A percentile compares a stretch with the other conserved stretches of the same genome.
Conservation (phyloP, 2,329 filamentous ascomycete genomes). For the Talaromyces sp. region DNA sequence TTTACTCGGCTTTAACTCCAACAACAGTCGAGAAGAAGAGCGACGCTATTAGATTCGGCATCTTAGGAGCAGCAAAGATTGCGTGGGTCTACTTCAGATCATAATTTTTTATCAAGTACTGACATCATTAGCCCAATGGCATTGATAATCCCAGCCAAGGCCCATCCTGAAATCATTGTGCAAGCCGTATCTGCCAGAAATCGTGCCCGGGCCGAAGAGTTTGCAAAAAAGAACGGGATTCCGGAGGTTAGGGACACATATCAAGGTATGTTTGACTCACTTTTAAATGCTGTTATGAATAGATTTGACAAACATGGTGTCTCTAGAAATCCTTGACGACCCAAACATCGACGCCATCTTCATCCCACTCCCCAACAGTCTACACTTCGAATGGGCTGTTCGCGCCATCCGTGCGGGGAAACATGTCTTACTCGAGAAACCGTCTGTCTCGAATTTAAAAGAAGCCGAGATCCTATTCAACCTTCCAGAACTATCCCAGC, state of each 20-base stretch:
- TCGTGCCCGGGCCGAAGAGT: slow-evolving; percentile 47
- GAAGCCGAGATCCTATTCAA: slow-evolving; percentile 49
- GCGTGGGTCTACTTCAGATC: not conserved
- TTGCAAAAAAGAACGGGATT: slow-evolving; percentile 54
- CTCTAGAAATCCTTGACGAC: slow-evolving; percentile 30
- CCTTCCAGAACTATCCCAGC: slow-evolving; percentile 27
- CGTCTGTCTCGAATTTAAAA: slow-evolving; percentile 43
- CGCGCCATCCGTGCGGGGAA: slow-evolving; percentile 51
- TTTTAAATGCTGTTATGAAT: not conserved
- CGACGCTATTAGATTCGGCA: slow-evolving; percentile 11
- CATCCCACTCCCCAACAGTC: slow-evolving; percentile 44
- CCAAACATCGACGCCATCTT: slow-evolving; percentile 45
- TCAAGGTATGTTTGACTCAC: slow-evolving; percentile 47
- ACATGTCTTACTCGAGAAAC: slow-evolving; percentile 57
- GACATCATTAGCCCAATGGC: slow-evolving; percentile 23
- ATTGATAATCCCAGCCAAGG: slow-evolving; percentile 49
- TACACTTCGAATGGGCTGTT: slow-evolving; percentile 48
- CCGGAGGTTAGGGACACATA: slow-evolving; percentile 52
- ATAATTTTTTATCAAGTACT: not conserved
- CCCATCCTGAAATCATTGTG: slow-evolving; percentile 56
- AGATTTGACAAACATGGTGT: not conserved
- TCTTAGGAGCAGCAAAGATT: slow-evolving; percentile 16
- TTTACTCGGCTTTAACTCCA: slow-evolving; percentile 8
- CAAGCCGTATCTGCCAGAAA: slow-evolving; percentile 55
- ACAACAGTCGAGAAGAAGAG: not conserved